Evolutionary conservation across 768 basidiomycete species (phyloP).

Genomic region (Fibroporia radiculosa): DNA sequence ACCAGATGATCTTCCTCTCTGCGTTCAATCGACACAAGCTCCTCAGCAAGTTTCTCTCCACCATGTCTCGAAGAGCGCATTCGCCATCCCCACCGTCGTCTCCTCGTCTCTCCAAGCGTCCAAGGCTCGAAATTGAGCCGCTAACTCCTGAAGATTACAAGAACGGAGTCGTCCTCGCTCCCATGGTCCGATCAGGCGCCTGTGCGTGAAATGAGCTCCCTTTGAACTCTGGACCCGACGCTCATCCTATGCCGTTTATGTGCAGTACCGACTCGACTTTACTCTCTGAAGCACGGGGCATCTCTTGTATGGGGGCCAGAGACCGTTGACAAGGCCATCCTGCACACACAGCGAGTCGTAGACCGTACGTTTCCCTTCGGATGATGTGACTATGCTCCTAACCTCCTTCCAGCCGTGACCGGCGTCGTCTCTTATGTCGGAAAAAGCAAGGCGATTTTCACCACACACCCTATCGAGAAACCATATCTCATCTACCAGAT

Average conservation of each 20-base stretch:
- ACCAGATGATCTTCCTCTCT: not conserved
- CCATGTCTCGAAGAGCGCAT: slow-evolving; percentile 47
- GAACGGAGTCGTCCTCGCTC: slow-evolving; percentile 89
- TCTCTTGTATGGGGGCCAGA: slow-evolving; percentile 96
- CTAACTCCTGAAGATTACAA: slow-evolving; percentile 73
- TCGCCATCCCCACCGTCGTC: slow-evolving; percentile 42
- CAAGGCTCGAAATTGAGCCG: slow-evolving; percentile 38
- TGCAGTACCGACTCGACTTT: slow-evolving; percentile 77
- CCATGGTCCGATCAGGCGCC: slow-evolving; percentile 95
- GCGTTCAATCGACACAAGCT: not conserved
- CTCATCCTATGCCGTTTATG: not conserved
- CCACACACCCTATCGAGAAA: slow-evolving; percentile 91
- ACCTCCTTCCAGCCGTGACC: slow-evolving; percentile 51
- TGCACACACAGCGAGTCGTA: slow-evolving; percentile 75
- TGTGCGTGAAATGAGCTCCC: slow-evolving; percentile 40
- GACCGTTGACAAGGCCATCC: slow-evolving; percentile 91
- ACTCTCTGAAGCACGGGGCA: slow-evolving; percentile 88
- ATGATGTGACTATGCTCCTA: not conserved
- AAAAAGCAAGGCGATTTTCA: slow-evolving; percentile 78
- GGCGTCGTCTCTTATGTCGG: slow-evolving; percentile 87
- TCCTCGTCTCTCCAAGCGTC: slow-evolving; percentile 38
- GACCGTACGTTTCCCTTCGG: slow-evolving; percentile 50
- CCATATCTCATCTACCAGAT: slow-evolving; percentile 94
- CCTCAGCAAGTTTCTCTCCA: not conserved
- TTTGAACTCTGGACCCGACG: not conserved